A percentile compares a stretch with the other conserved stretches of the same genome.
Evolutionary conservation across 805 yeast species (phyloP).

Genomic region (Candida sonorensis): DNA sequence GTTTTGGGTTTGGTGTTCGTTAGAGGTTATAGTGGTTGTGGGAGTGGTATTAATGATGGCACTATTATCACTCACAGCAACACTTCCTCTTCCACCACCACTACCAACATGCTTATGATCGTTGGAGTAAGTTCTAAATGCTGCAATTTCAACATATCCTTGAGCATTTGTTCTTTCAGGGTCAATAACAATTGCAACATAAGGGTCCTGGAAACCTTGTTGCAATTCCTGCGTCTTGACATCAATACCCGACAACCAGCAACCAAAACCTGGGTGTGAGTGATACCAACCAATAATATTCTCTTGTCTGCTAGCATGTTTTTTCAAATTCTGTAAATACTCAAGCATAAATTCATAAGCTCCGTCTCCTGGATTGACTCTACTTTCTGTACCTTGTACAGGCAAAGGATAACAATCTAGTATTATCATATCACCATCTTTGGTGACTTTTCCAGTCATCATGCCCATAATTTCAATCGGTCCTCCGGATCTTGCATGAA

Average conservation of each 20-base stretch:
- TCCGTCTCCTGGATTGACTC: slow-evolving; percentile 91
- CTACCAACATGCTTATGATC: slow-evolving; percentile 8
- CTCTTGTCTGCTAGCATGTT: slow-evolving; percentile 38
- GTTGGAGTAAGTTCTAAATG: slow-evolving; percentile 61
- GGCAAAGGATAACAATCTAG: slow-evolving; percentile 83
- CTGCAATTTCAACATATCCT: slow-evolving; percentile 76
- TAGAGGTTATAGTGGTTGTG: not conserved
- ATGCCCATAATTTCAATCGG: slow-evolving; percentile 92
- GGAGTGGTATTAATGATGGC: not conserved
- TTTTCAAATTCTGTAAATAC: slow-evolving; percentile 52
- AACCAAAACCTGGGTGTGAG: slow-evolving; percentile 95
- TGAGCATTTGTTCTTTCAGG: slow-evolving; percentile 62
- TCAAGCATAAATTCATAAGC: slow-evolving; percentile 94
- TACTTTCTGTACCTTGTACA: slow-evolving; percentile 91
- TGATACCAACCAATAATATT: slow-evolving; percentile 95
- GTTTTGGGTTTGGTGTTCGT: not conserved
- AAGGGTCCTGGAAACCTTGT: slow-evolving; percentile 88
- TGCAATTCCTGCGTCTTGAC: slow-evolving; percentile 83
- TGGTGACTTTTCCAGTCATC: slow-evolving; percentile 70
- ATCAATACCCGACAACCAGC: slow-evolving; percentile 93
- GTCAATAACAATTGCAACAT: slow-evolving; percentile 81
- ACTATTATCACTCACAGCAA: too few relatives aligned
- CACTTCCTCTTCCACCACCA: too few relatives aligned
- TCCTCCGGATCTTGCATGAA: slow-evolving; percentile 81
- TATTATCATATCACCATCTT: slow-evolving; percentile 52